These are phyloP conservation scores for Pleurotus tuoliensis DNA, from an alignment of 768 basidiomycete genomes.

Conservation along the genomic window DNA sequence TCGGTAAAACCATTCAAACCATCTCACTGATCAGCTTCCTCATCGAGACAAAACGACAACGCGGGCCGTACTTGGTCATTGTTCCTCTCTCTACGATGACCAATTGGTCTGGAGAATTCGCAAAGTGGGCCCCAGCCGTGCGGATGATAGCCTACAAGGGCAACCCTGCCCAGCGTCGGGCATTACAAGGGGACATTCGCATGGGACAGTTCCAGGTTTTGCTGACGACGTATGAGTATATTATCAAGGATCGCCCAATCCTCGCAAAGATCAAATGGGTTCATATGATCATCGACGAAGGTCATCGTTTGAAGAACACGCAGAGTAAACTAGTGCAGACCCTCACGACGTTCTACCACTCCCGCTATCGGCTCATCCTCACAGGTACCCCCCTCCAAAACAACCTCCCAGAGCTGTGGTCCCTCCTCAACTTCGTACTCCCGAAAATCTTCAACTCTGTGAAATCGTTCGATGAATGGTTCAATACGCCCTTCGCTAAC, in stretches of 20 bases:
- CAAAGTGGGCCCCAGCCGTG: constrained; percentile 92
- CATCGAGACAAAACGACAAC: constrained; percentile 85
- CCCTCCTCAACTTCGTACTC: constrained; percentile 90
- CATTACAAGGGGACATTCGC: constrained; percentile 73
- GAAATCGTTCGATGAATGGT: constrained; percentile 99
- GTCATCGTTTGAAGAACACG: constrained; percentile 98
- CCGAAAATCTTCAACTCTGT: constrained; percentile 98
- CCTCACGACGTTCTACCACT: constrained; percentile 88
- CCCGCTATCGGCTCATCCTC: constrained; percentile 88
- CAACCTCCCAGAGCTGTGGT: constrained; percentile 94
- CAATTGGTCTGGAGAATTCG: constrained; percentile 95
- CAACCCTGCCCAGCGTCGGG: constrained; percentile 78
- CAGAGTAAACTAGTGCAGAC: constrained; percentile 85
- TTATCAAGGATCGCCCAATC: constrained; percentile 93
- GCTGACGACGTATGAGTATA: constrained; percentile 94
- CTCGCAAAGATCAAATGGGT: constrained; percentile 92
- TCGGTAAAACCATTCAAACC: constrained; percentile 92
- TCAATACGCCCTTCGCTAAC: constrained; percentile 98
- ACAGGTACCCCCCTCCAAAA: constrained; percentile 97
- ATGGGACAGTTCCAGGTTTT: constrained; percentile 86
- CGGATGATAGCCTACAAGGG: constrained; percentile 86
- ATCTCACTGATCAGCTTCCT: constrained; percentile 95
- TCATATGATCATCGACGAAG: constrained; percentile 98
- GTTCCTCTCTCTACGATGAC: constrained; percentile 96
- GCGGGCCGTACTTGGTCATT: constrained; percentile 94